Conservation (phyloP, 2,329 filamentous ascomycete species). For the Clathrospora elynae region DNA sequence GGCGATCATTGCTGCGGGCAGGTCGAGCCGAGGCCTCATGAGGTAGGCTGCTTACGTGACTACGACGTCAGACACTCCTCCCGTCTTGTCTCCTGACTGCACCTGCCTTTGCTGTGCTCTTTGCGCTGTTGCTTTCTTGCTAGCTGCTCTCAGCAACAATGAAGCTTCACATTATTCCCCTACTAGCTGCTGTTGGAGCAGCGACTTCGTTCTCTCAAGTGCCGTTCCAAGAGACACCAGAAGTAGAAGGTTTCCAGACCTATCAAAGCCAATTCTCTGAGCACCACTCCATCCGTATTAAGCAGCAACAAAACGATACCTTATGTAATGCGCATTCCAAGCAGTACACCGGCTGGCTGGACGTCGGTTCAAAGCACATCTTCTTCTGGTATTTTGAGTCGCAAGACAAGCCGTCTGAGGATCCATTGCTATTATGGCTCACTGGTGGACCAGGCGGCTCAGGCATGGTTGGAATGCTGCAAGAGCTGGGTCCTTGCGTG, state of each 20-base stretch:
- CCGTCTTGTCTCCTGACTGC: no score
- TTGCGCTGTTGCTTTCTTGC: not conserved
- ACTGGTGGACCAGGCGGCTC: slow-evolving; percentile 49
- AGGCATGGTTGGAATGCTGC: slow-evolving; percentile 45
- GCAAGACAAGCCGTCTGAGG: slow-evolving; percentile 43
- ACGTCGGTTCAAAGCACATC: slow-evolving; percentile 50
- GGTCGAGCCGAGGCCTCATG: slow-evolving; percentile 9
- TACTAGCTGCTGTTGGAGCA: slow-evolving; percentile 14
- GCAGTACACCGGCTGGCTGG: slow-evolving; percentile 47
- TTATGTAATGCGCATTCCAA: slow-evolving; percentile 44
- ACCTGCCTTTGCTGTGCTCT: no score
- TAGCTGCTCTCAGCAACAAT: slow-evolving; percentile 10
- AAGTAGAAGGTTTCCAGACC: slow-evolving; percentile 38
- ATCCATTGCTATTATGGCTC: slow-evolving; percentile 50
- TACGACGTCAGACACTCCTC: not conserved
- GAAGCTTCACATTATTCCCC: slow-evolving; percentile 19
- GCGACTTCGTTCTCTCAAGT: slow-evolving; percentile 30
- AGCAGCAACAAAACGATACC: slow-evolving; percentile 39
- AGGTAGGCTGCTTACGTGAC: not conserved
- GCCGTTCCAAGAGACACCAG: slow-evolving; percentile 36
- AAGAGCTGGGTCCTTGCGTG: slow-evolving; percentile 47
- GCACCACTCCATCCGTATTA: slow-evolving; percentile 44
- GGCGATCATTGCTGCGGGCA: slow-evolving; percentile 7
- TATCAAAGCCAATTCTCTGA: slow-evolving; percentile 41
- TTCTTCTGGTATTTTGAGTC: slow-evolving; percentile 56